phyloP scores from a whole-genome alignment of 2,329 filamentous ascomycete species.

The Talaromyces rugulosus region DNA sequence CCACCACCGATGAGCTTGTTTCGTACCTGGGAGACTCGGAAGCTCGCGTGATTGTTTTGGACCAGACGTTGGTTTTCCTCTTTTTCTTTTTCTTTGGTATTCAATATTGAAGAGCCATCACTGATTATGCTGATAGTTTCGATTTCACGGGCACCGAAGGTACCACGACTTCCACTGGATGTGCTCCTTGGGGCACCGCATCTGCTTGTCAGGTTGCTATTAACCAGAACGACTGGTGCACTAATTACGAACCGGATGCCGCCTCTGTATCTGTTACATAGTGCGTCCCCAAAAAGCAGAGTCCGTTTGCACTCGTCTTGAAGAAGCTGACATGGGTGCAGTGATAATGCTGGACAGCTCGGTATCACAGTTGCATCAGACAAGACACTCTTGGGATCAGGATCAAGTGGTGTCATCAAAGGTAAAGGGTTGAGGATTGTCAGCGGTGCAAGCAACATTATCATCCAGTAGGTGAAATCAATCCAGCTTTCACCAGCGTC shows the following conservation, averaged over 20 bases:
- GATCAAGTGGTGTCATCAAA: constrained; percentile 52
- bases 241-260: constrained; percentile 54
- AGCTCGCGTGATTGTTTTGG: constrained; percentile 7
- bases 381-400: constrained; percentile 55
- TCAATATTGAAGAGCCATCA: not conserved
- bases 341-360: constrained; percentile 49
- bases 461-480: constrained; percentile 44
- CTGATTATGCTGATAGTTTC: constrained; percentile 23
- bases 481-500: not conserved
- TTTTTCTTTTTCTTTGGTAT: not conserved
- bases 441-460: constrained; percentile 51
- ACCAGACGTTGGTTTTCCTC: not conserved
- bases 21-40: constrained; percentile 6
- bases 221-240: constrained; percentile 57
- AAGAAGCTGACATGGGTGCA: not conserved
- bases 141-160: constrained; percentile 57
- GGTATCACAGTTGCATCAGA: constrained; percentile 54
- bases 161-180: constrained; percentile 47
- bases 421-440: constrained; percentile 54
- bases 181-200: constrained; percentile 55
- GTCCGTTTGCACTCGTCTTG: not conserved
- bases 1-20: constrained; percentile 6
- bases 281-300: constrained; percentile 22
- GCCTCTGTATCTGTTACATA: constrained; percentile 44
- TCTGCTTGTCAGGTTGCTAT: constrained; percentile 56